These are phyloP conservation scores for Castanea sativa DNA, from an alignment of 306 rosid species.

Conservation along the genomic window DNA sequence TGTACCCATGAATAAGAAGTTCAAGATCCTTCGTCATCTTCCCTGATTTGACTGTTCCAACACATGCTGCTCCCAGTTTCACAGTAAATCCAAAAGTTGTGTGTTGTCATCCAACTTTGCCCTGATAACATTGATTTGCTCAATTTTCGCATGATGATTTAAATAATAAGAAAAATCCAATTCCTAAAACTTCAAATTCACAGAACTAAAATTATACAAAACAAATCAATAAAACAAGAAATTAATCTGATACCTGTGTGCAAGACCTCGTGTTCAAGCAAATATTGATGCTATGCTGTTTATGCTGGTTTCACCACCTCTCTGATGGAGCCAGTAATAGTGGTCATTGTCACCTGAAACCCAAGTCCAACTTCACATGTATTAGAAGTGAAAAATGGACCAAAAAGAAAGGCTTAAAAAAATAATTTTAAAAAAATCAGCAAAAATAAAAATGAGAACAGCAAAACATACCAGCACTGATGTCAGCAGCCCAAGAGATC, in stretches of 20 bases:
- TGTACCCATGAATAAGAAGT: slow-evolving; percentile 75
- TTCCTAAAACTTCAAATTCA: background rate
- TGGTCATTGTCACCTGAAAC: slow-evolving; percentile 92
- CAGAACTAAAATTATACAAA: background rate
- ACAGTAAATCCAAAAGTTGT: slow-evolving; percentile 64
- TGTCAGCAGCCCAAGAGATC: slow-evolving; percentile 96
- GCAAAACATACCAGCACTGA: slow-evolving; percentile 77
- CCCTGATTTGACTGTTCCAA: slow-evolving; percentile 79
- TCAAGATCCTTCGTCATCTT: slow-evolving; percentile 99
- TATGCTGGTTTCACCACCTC: slow-evolving; percentile 97
- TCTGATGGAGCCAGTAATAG: slow-evolving; percentile 91
- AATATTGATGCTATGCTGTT: slow-evolving; percentile 96
- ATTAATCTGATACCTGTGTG: slow-evolving; percentile 64
- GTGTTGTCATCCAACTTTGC: slow-evolving; percentile 82
- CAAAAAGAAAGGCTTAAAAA: background rate
- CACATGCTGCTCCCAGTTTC: slow-evolving; percentile 82
- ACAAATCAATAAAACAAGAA: background rate
- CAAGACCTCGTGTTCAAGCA: slow-evolving; percentile 95
- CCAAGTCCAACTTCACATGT: background rate
- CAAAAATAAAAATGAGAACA: background rate
- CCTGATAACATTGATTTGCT: slow-evolving; percentile 31
- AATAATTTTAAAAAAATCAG: background rate
- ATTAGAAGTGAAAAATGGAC: background rate
- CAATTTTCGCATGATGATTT: background rate
- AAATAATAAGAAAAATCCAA: background rate